A percentile compares a stretch with the other conserved stretches of the same genome.
Evolutionary conservation across 2,329 filamentous ascomycete species (phyloP).

Genomic region (Cephalotrichum gorgonifer): DNA sequence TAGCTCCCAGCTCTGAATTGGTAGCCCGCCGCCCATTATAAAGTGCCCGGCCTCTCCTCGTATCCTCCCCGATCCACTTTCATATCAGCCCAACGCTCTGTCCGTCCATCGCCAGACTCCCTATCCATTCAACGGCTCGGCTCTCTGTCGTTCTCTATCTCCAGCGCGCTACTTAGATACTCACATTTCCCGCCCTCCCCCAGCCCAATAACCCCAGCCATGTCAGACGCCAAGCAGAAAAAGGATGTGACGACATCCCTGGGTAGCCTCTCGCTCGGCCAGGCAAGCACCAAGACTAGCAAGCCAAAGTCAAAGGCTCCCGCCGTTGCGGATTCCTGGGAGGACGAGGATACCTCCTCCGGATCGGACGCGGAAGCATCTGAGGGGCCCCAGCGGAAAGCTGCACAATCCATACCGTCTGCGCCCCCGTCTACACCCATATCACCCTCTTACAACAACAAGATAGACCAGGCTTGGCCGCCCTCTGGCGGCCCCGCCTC

Average conservation of each 20-base stretch:
- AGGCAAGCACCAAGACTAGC: constrained; percentile 8
- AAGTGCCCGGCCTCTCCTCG: too few relatives aligned
- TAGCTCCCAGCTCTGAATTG: too few relatives aligned
- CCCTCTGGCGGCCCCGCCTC: constrained; percentile 2
- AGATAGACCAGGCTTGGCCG: constrained; percentile 11
- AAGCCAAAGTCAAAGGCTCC: constrained; percentile 13
- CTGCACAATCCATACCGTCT: constrained; percentile 19
- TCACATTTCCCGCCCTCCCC: too few relatives aligned
- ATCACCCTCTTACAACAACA: constrained; percentile 33
- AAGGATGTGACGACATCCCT: constrained; percentile 17
- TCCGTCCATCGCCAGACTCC: too few relatives aligned
- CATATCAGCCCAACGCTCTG: too few relatives aligned
- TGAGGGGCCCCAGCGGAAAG: background rate
- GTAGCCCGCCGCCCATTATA: too few relatives aligned
- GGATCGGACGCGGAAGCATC: constrained; percentile 22
- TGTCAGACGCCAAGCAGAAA: background rate
- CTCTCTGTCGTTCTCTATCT: too few relatives aligned
- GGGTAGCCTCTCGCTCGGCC: constrained; percentile 20
- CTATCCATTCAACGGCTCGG: too few relatives aligned
- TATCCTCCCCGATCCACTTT: too few relatives aligned
- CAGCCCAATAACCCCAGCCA: background rate
- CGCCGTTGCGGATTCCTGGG: constrained; percentile 32
- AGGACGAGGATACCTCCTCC: constrained; percentile 46
- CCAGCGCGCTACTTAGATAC: too few relatives aligned
- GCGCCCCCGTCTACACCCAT: constrained; percentile 61